A percentile compares a stretch with the other conserved stretches of the same genome.
Evolutionary conservation across 345 rosid genomes (phyloP).

Genomic region (Raphanus raphanistrum): DNA sequence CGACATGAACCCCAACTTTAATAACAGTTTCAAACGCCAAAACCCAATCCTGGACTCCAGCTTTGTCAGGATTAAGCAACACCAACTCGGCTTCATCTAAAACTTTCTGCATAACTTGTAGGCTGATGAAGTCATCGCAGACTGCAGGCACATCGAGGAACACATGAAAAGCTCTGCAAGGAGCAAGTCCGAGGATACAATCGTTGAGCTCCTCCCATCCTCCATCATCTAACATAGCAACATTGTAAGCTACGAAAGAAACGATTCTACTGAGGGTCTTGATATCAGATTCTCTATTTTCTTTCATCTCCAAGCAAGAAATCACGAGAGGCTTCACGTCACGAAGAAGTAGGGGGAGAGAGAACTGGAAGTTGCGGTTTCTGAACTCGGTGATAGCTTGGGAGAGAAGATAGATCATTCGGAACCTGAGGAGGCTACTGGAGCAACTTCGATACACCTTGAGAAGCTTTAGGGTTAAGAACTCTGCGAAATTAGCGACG

Average conservation of each 20-base stretch:
- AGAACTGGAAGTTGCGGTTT: neutral
- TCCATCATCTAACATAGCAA: neutral
- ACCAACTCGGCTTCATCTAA: neutral
- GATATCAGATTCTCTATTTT: neutral
- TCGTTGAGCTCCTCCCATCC: constrained; percentile 1
- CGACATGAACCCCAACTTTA: neutral
- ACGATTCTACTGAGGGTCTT: neutral
- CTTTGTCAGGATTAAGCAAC: neutral
- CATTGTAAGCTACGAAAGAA: neutral
- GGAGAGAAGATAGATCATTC: neutral
- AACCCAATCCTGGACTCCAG: neutral
- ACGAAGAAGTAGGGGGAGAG: neutral
- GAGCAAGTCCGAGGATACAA: neutral
- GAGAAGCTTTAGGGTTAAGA: neutral
- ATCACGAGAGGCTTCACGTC: neutral
- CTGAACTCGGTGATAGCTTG: neutral
- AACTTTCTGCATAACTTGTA: neutral
- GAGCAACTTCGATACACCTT: neutral
- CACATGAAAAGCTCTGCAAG: neutral
- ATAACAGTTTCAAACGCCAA: neutral
- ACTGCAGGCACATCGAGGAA: neutral
- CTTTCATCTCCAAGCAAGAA: neutral
- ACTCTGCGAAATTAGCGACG: neutral
- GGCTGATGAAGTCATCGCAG: neutral
- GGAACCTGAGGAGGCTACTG: neutral